Evolutionary conservation across 2,329 filamentous ascomycete genomes (phyloP).

Genomic region (Nemania sp.): DNA sequence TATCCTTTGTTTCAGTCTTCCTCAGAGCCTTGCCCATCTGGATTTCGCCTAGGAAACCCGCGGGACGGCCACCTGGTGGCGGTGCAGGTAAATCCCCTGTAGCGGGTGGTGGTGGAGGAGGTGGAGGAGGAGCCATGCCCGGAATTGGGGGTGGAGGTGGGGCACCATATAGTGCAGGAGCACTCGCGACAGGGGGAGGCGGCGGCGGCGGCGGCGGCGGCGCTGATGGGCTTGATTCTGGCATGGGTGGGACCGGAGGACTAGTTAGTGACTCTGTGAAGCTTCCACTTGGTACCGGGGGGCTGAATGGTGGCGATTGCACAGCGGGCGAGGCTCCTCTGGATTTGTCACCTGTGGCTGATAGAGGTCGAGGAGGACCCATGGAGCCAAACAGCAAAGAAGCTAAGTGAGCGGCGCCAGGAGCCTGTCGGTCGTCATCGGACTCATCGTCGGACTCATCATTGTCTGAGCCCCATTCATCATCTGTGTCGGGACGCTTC

Average conservation of each 20-base stretch:
- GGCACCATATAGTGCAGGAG: slow-evolving; percentile 55
- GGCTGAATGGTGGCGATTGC: slow-evolving; percentile 52
- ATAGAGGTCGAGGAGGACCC: slow-evolving; percentile 90
- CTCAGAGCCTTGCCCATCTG: slow-evolving; percentile 81
- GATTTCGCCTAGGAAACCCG: slow-evolving; percentile 83
- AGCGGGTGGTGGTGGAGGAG: slow-evolving; percentile 59
- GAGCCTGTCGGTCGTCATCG: slow-evolving; percentile 82
- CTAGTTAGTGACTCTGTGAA: slow-evolving; percentile 48
- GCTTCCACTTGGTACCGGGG: slow-evolving; percentile 52
- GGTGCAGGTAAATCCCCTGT: slow-evolving; percentile 60
- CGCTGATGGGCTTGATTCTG: slow-evolving; percentile 53
- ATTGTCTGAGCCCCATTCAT: slow-evolving; percentile 89
- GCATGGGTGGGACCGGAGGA: slow-evolving; percentile 55
- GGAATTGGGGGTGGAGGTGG: slow-evolving; percentile 60
- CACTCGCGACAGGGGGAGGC: slow-evolving; percentile 53
- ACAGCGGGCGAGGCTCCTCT: slow-evolving; percentile 56
- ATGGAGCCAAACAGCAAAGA: slow-evolving; percentile 97
- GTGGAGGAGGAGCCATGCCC: slow-evolving; percentile 57
- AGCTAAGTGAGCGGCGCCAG: slow-evolving; percentile 89
- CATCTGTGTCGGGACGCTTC: slow-evolving; percentile 64
- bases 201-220: slow-evolving; percentile 50
- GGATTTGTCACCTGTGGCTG: slow-evolving; percentile 80
- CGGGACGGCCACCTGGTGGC: slow-evolving; percentile 62
- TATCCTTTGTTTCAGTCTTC: slow-evolving; percentile 92
- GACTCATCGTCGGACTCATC: slow-evolving; percentile 74